These are phyloP conservation scores for Capsella rubella DNA, from an alignment of 441 rosid genomes.

Conservation along the genomic window DNA sequence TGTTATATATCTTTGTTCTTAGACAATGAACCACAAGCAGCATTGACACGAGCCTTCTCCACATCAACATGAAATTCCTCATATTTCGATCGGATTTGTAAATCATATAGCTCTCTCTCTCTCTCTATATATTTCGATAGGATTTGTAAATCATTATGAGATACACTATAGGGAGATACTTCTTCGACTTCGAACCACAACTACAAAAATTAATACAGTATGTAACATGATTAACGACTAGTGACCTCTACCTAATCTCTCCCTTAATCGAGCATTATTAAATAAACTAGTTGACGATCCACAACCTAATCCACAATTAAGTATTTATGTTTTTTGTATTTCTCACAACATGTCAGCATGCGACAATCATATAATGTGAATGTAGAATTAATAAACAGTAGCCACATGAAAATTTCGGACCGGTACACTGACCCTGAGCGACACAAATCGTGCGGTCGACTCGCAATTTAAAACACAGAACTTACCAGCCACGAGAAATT, in stretches of 20 bases:
- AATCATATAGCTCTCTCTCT: too few relatives aligned
- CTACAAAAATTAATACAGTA: not conserved
- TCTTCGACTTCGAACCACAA: too few relatives aligned
- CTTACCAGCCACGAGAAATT: not conserved
- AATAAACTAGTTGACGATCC: conserved; percentile 15
- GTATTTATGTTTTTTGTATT: not conserved
- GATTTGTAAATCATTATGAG: not conserved
- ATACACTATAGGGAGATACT: not conserved
- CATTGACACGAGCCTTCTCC: too few relatives aligned
- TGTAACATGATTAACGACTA: conserved; percentile 20
- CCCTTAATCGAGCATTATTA: conserved; percentile 13
- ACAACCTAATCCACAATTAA: conserved; percentile 29
- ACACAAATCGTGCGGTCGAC: not conserved
- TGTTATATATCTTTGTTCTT: too few relatives aligned
- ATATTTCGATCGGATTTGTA: not conserved
- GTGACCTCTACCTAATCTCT: conserved; percentile 28
- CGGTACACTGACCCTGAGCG: conserved; percentile 24
- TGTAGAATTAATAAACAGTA: conserved; percentile 1
- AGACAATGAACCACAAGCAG: too few relatives aligned
- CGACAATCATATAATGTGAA: not conserved
- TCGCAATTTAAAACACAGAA: conserved; percentile 3
- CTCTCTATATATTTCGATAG: not conserved
- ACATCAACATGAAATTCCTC: not conserved
- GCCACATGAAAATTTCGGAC: conserved; percentile 29
- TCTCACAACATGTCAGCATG: not conserved